These are phyloP conservation scores for Chaetomium fimeti DNA, from an alignment of 495 filamentous ascomycete species.

Conservation along the genomic window DNA sequence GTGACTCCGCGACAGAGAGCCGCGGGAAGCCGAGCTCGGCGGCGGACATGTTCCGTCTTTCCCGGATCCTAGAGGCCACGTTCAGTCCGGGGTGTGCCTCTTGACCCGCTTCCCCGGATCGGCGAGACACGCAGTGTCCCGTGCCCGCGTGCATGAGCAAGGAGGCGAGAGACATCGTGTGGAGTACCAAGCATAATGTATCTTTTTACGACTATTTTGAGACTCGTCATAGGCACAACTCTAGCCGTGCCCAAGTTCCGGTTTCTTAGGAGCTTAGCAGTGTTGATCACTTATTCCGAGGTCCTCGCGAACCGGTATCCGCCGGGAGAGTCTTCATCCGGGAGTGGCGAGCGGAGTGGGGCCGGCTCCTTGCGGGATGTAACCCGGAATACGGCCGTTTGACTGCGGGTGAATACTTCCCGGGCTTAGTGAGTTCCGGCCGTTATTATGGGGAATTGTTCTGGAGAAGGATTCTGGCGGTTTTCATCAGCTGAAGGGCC, in stretches of 20 bases:
- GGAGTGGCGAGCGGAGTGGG: slow-evolving; percentile 8
- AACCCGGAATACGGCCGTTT: background rate
- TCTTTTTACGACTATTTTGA: background rate
- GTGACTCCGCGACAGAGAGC: slow-evolving; percentile 11
- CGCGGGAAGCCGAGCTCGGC: slow-evolving; percentile 24
- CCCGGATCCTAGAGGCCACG: background rate
- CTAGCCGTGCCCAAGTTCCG: too few relatives aligned
- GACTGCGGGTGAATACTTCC: background rate
- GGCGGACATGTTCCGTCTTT: background rate
- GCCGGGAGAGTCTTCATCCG: slow-evolving; percentile 25
- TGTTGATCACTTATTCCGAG: background rate
- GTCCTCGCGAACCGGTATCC: background rate
- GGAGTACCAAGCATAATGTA: background rate
- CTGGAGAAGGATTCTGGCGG: too few relatives aligned
- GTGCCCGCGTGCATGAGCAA: background rate
- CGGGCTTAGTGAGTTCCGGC: background rate
- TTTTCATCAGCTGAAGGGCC: background rate
- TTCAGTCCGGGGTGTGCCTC: background rate
- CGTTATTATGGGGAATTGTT: background rate
- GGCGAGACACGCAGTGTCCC: background rate
- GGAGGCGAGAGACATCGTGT: background rate
- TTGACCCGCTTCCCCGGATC: slow-evolving; percentile 11
- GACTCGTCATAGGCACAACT: background rate
- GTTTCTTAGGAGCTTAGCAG: background rate
- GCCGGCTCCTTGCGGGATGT: background rate